Conservation (phyloP, 768 basidiomycete genomes). For the Leccinum imitatum region DNA sequence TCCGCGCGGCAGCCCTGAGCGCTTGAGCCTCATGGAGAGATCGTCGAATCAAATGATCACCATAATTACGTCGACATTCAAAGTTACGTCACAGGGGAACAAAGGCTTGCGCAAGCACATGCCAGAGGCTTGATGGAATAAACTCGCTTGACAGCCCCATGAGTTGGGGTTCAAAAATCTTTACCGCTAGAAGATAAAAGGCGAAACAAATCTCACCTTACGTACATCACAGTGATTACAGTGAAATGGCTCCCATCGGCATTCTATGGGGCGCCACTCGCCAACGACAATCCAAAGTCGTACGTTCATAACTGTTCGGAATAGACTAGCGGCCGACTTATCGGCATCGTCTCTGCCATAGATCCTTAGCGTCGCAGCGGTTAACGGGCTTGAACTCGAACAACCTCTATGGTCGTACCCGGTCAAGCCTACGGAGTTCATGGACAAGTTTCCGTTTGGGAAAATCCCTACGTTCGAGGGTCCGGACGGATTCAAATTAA, state of each 20-base stretch:
- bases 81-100: no score
- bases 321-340: neutral
- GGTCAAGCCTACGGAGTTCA: conserved; percentile 14
- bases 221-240: neutral
- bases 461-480: conserved; percentile 26
- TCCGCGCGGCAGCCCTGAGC: no score
- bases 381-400: conserved; percentile 17
- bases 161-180: neutral
- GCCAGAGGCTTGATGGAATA: no score
- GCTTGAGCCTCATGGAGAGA: no score
- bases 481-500: conserved; percentile 18
- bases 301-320: conserved; percentile 4
- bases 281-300: conserved; percentile 27
- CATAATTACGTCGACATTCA: no score
- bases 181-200: neutral
- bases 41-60: no score
- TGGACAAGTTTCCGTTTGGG: conserved; percentile 19
- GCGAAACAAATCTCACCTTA: no score
- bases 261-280: conserved; percentile 20
- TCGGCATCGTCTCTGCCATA: neutral
- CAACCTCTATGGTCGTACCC: conserved; percentile 13
- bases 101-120: no score
- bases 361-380: conserved; percentile 23
- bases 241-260: conserved; percentile 16
- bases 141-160: no score